Percentiles rank a stretch among this genome's conserved stretches.
These are phyloP conservation scores for Suillus americanus DNA, from an alignment of 768 basidiomycete genomes.

Conservation along the genomic window DNA sequence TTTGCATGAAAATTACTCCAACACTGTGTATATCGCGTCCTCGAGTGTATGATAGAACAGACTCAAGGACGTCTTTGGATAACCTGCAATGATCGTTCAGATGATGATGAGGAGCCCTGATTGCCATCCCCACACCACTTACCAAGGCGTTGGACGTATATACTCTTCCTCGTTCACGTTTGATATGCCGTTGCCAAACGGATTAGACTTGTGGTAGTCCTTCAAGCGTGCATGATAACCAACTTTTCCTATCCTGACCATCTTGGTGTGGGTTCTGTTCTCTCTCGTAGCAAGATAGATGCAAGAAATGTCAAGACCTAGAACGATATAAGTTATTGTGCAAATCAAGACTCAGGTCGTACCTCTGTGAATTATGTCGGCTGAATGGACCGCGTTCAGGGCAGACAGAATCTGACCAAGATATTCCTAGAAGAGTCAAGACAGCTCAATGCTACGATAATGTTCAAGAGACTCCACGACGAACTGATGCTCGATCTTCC, in stretches of 20 bases:
- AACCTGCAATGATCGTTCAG: constrained; percentile 44
- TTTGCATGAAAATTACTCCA: constrained; percentile 79
- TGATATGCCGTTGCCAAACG: constrained; percentile 46
- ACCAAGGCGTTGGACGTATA: constrained; percentile 32
- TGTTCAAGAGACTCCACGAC: constrained; percentile 19
- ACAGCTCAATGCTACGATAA: constrained; percentile 1
- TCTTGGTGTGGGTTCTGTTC: constrained; percentile 52
- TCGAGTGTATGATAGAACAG: constrained; percentile 73
- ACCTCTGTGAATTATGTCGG: constrained; percentile 73
- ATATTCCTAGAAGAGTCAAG: constrained; percentile 55
- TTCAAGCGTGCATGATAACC: constrained; percentile 70
- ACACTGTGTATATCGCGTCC: constrained; percentile 81
- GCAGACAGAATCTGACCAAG: constrained; percentile 70
- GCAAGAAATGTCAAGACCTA: constrained; percentile 58
- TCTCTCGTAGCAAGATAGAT: constrained; percentile 61
- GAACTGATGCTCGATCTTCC: constrained; percentile 67
- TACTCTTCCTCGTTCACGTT: constrained; percentile 20
- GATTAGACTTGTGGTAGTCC: constrained; percentile 84
- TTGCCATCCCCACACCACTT: neutral
- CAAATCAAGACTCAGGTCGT: neutral
- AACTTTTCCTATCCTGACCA: constrained; percentile 73
- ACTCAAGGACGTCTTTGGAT: constrained; percentile 76
- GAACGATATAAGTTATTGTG: constrained; percentile 5
- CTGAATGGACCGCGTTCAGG: constrained; percentile 63
- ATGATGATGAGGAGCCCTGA: neutral